Percentiles rank a stretch among this genome's conserved stretches.
Conservation (phyloP, 2,329 filamentous ascomycete species). For the Dendryphion nanum region DNA sequence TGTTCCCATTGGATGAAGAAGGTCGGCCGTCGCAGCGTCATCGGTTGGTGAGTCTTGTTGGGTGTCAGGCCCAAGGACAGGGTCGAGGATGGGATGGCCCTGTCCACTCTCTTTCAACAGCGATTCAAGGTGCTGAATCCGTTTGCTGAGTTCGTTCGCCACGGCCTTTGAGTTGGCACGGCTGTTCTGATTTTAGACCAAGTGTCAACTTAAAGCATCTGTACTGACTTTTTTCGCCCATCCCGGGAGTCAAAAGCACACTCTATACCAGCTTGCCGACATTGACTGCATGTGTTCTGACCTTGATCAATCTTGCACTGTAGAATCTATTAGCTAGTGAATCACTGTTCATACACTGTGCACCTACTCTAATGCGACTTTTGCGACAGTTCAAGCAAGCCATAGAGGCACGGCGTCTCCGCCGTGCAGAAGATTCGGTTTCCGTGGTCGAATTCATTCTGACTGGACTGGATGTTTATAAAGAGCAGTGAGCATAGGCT, state of each 20-base stretch:
- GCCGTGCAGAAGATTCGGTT: constrained; percentile 5
- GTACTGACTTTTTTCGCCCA: constrained; percentile 48
- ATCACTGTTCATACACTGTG: too few relatives aligned
- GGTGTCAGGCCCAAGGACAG: not conserved
- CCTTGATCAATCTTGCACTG: constrained; percentile 52
- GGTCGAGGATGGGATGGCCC: constrained; percentile 1
- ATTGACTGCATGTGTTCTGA: constrained; percentile 49
- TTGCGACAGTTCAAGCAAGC: constrained; percentile 51
- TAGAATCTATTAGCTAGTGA: not conserved
- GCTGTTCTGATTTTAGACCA: constrained; percentile 2
- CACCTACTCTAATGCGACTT: constrained; percentile 30
- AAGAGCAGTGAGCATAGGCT: not conserved
- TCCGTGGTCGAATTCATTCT: constrained; percentile 3
- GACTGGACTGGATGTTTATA: not conserved
- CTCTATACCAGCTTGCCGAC: constrained; percentile 45
- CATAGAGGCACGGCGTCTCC: constrained; percentile 43
- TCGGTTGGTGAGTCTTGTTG: not conserved
- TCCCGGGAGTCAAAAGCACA: constrained; percentile 55
- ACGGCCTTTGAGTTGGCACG: constrained; percentile 12
- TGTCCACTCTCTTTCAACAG: constrained; percentile 8
- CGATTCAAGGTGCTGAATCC: constrained; percentile 9
- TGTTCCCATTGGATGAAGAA: constrained; percentile 5
- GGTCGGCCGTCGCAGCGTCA: not conserved
- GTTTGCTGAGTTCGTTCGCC: constrained; percentile 11
- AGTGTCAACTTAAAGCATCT: not conserved